Base-by-base conservation (phyloP, 345 rosid genomes). In the Anacardium occidentale region DNA sequence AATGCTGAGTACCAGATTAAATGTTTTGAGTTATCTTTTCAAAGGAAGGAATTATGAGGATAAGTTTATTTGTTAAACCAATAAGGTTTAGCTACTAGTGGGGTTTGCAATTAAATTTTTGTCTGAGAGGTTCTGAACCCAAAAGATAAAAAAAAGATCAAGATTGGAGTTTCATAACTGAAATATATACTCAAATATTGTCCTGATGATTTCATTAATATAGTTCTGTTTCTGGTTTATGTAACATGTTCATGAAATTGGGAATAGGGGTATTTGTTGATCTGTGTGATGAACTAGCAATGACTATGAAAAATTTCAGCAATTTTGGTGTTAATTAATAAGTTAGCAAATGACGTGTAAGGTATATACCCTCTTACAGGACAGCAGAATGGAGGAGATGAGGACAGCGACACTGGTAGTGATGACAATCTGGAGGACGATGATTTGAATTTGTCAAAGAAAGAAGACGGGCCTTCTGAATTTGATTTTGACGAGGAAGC, bases 401-500 rank as follows among this genome's bases (percentile, higher is more conserved):
- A 24, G 34, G 85, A 83, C 48, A 89, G 87, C 75, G 90, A 87
- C 63, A 59, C 20, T 59, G 74, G 78, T 61, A 81, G 88, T 77
- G 84, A 89, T 83, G 86, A 80, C 56, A 82, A 51, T 66, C 13
- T 66, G 81, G 50, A 25, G 55, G 79, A 6, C 9, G 83, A 82
- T 72, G 83, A 73, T 53, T 47, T 59, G 2, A 76, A 79, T 74
- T 53, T 77, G 80, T 72, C 66, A 54, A 78, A 77, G 59, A 83
- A 64, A 44, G 79, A 79, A 78, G 82, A 74, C 76, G 55, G 44
- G 74, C 80, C 71, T 17, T 13, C 74, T 11, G 81, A 78, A 65
- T 71, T 78, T 75, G 85, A 92, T 75, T 85, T 94, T 85, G 93
- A 92, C 21, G 80, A 84, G 79, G 99, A 94, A 83, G 90, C 85